Percentiles rank a stretch among this genome's conserved stretches.
Conservation (phyloP, 2,329 filamentous ascomycete genomes). For the Dryadomyces sulphureus region DNA sequence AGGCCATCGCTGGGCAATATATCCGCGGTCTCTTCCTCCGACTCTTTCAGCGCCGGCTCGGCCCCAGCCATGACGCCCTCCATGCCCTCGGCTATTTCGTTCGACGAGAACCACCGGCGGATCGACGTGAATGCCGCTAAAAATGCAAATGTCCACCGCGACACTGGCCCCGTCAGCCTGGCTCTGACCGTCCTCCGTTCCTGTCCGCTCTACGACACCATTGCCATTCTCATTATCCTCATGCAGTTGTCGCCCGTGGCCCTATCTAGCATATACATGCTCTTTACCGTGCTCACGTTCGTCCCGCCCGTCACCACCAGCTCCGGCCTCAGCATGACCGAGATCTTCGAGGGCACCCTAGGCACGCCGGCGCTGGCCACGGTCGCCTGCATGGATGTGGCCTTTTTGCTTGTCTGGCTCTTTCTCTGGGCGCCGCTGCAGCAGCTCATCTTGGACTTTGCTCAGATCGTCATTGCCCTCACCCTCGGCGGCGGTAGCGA, state of each 20-base stretch:
- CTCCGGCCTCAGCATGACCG: slow-evolving; percentile 68
- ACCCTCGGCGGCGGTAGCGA: slow-evolving; percentile 65
- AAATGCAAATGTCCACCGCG: slow-evolving; percentile 51
- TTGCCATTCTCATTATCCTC: slow-evolving; percentile 90
- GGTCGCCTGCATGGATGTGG: slow-evolving; percentile 67
- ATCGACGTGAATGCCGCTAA: slow-evolving; percentile 59
- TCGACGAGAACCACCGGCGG: slow-evolving; percentile 41
- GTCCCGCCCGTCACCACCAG: slow-evolving; percentile 70
- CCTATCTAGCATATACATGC: slow-evolving; percentile 75
- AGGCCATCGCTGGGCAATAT: background rate
- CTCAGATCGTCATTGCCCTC: slow-evolving; percentile 85
- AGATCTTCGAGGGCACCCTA: slow-evolving; percentile 78
- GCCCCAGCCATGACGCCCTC: background rate
- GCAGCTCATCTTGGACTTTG: slow-evolving; percentile 75
- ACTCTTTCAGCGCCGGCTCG: background rate
- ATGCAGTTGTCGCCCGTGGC: slow-evolving; percentile 83
- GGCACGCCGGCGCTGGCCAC: slow-evolving; percentile 78
- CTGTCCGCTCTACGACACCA: slow-evolving; percentile 84
- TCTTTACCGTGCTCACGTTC: slow-evolving; percentile 87
- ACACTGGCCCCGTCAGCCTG: slow-evolving; percentile 59
- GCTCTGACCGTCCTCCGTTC: slow-evolving; percentile 77
- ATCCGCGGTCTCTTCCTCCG: background rate
- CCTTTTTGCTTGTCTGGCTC: slow-evolving; percentile 74
- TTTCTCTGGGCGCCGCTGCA: slow-evolving; percentile 79
- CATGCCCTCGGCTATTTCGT: slow-evolving; percentile 10